phyloP scores from a whole-genome alignment of 768 basidiomycete genomes.

The Pulveroboletus sp. region DNA sequence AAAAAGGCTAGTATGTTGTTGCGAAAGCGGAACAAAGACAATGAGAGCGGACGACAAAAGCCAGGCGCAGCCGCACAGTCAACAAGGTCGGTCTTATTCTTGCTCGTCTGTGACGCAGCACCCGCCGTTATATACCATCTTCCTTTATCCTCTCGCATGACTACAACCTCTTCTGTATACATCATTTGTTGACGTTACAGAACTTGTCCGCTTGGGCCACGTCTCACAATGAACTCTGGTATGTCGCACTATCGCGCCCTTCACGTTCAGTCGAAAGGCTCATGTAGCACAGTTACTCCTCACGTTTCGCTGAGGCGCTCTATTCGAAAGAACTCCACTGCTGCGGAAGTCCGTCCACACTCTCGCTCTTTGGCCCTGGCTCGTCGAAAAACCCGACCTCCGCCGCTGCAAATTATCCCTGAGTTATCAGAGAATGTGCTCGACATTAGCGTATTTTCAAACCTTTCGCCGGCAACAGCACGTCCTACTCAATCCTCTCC shows the following conservation, averaged over 20 bases:
- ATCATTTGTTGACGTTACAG: not conserved
- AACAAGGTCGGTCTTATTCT: conserved; percentile 14
- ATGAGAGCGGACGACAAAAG: conserved; percentile 24
- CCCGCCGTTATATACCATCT: conserved; percentile 18
- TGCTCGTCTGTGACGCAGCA: conserved; percentile 1
- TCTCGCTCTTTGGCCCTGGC: conserved; percentile 3
- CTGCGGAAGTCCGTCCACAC: conserved; percentile 2
- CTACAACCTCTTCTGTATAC: not conserved
- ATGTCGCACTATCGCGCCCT: not conserved
- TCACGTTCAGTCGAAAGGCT: not conserved
- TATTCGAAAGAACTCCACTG: conserved; percentile 16
- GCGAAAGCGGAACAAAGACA: conserved; percentile 23
- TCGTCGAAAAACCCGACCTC: conserved; percentile 19
- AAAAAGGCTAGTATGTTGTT: conserved; percentile 21
- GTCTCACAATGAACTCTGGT: conserved; percentile 22
- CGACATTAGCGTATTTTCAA: not conserved
- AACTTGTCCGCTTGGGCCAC: not conserved
- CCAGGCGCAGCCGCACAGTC: conserved; percentile 5
- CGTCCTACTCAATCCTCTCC: conserved; percentile 12
- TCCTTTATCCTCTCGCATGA: conserved; percentile 4
- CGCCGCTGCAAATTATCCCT: conserved; percentile 31
- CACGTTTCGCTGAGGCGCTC: conserved; percentile 25
- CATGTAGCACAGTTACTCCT: conserved; percentile 15
- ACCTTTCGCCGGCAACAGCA: conserved; percentile 16
- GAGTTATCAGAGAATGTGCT: conserved; percentile 23